Percentiles rank a stretch among this genome's conserved stretches.
These are phyloP conservation scores for Candida glucosophila DNA, from an alignment of 1,139 yeast species.

Conservation along the genomic window DNA sequence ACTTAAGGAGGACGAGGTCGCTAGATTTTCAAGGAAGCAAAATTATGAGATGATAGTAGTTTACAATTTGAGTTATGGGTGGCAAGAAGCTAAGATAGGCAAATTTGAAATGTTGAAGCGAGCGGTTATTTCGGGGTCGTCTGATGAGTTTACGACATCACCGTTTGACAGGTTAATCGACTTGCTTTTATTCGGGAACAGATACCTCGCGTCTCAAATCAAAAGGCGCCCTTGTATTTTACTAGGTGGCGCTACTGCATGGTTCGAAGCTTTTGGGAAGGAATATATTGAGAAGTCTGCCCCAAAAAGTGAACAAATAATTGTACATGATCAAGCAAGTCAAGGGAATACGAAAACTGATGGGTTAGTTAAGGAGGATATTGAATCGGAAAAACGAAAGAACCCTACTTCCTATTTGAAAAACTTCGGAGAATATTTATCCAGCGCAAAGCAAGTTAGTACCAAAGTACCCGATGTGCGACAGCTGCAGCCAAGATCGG, in stretches of 20 bases:
- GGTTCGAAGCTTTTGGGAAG: conserved; percentile 30
- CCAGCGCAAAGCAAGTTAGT: conserved; percentile 28
- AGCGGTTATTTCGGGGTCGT: conserved; percentile 12
- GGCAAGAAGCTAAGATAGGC: conserved; percentile 12
- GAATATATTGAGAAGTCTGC: conserved; percentile 26
- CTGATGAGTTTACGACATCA: conserved; percentile 19
- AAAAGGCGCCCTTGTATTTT: conserved; percentile 27
- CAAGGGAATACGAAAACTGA: too few relatives aligned
- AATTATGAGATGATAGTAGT: conserved; percentile 53
- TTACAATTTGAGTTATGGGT: conserved; percentile 41
- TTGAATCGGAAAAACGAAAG: too few relatives aligned
- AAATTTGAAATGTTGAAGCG: conserved; percentile 19
- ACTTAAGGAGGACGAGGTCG: conserved; percentile 46
- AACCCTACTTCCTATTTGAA: conserved; percentile 28
- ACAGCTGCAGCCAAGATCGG: too few relatives aligned
- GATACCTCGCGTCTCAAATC: conserved; percentile 27
- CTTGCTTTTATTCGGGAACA: conserved; percentile 34
- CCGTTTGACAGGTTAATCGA: conserved; percentile 48
- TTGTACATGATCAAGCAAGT: too few relatives aligned
- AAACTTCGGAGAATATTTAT: conserved; percentile 32
- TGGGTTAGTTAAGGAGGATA: too few relatives aligned
- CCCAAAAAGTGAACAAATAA: neutral
- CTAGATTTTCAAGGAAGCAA: conserved; percentile 41
- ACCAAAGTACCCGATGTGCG: too few relatives aligned
- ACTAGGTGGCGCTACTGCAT: conserved; percentile 34